Percentiles rank a stretch among this genome's conserved stretches.
phyloP scores from a whole-genome alignment of 2,329 filamentous ascomycete species.

The Trichoderma koningiopsis region DNA sequence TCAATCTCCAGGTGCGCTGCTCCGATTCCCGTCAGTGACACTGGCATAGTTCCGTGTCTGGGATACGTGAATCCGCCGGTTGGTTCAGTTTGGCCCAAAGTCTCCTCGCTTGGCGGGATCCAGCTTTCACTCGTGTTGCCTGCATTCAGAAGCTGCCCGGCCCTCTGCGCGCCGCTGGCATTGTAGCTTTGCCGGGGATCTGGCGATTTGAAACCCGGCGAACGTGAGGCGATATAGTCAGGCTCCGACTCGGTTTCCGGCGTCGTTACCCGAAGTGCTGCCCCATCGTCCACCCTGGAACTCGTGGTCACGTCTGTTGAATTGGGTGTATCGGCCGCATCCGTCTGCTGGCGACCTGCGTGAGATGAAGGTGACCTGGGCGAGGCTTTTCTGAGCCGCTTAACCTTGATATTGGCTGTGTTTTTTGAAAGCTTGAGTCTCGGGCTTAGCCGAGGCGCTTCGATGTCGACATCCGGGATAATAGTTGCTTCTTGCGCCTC shows the following conservation, averaged over 20 bases:
- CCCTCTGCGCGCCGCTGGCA: neutral
- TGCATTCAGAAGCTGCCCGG: neutral
- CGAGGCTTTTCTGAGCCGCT: slow-evolving; percentile 5
- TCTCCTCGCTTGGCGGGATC: neutral
- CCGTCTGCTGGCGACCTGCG: neutral
- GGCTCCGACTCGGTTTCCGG: slow-evolving; percentile 24
- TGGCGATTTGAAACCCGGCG: slow-evolving; percentile 7
- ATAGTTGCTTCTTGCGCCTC: neutral
- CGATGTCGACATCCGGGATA: neutral
- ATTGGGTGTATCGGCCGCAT: neutral
- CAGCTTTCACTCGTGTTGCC: neutral
- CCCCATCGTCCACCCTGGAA: neutral
- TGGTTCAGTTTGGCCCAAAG: neutral
- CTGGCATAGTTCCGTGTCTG: slow-evolving; percentile 26
- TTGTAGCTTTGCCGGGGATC: slow-evolving; percentile 4
- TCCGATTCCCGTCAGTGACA: slow-evolving; percentile 34
- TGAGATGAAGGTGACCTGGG: neutral
- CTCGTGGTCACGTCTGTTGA: neutral
- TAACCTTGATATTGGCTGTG: slow-evolving; percentile 19
- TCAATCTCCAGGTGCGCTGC: slow-evolving; percentile 31
- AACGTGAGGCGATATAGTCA: slow-evolving; percentile 23
- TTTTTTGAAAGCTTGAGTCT: slow-evolving; percentile 16
- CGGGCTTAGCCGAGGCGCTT: neutral
- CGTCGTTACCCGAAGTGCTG: neutral
- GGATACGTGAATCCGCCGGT: slow-evolving; percentile 7